These are phyloP conservation scores for Corylus americana DNA, from an alignment of 306 rosid genomes.

Conservation along the genomic window DNA sequence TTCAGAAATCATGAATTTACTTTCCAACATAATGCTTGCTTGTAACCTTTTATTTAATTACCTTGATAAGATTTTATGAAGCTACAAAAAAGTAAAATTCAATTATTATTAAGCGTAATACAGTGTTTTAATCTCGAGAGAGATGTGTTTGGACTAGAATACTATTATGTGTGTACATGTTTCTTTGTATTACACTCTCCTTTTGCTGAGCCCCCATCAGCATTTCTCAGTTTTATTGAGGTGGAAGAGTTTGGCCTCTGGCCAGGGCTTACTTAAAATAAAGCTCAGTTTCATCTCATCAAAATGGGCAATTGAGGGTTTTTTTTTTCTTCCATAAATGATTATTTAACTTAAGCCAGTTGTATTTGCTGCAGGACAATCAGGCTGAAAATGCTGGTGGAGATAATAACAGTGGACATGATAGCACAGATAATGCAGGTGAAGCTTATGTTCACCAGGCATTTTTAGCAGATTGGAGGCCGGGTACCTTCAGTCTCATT, in stretches of 20 bases:
- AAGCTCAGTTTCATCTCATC: neutral
- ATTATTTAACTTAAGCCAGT: conserved; percentile 20
- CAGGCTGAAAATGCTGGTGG: conserved; percentile 55
- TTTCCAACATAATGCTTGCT: neutral
- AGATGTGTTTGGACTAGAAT: neutral
- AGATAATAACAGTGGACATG: conserved; percentile 38
- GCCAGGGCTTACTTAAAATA: conserved; percentile 1
- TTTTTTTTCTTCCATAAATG: neutral
- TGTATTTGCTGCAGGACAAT: conserved; percentile 51
- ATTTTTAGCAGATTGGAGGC: conserved; percentile 89
- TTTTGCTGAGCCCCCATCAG: neutral
- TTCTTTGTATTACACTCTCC: neutral
- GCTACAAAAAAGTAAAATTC: too few species aligned
- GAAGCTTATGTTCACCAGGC: conserved; percentile 77
- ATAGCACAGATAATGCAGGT: conserved; percentile 50
- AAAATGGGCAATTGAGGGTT: conserved; percentile 25
- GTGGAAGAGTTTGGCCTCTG: neutral
- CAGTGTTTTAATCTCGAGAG: too few species aligned
- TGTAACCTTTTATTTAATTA: neutral
- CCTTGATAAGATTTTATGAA: neutral
- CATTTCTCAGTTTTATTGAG: neutral
- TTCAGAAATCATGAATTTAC: neutral
- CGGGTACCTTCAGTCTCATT: conserved; percentile 37
- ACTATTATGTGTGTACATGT: neutral
- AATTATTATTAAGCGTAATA: too few species aligned